These are phyloP conservation scores for Dovyalis caffra DNA, from an alignment of 345 rosid genomes.

Conservation along the genomic window DNA sequence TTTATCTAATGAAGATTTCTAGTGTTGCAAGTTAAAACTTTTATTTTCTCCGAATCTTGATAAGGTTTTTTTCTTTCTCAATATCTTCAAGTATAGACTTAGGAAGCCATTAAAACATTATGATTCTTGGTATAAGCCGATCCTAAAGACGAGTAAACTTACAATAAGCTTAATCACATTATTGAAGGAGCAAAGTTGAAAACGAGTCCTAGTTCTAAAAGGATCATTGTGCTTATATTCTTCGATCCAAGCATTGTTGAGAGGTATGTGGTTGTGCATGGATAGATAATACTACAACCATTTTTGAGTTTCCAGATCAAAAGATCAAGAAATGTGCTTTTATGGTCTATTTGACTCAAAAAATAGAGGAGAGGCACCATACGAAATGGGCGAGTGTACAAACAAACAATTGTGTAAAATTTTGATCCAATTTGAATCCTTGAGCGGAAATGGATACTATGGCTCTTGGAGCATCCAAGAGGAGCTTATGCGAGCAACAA, in stretches of 20 bases:
- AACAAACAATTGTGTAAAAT: constrained; percentile 47
- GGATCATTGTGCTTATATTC: constrained; percentile 55
- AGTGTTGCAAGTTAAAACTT: not conserved
- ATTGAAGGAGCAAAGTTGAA: constrained; percentile 56
- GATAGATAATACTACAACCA: constrained; percentile 65
- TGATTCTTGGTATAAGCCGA: constrained; percentile 70
- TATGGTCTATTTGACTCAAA: constrained; percentile 44
- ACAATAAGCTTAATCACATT: constrained; percentile 60
- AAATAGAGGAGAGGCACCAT: constrained; percentile 76
- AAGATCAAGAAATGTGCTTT: constrained; percentile 58
- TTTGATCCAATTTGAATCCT: constrained; percentile 56
- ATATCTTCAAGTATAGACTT: constrained; percentile 67
- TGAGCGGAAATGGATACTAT: constrained; percentile 43
- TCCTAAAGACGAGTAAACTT: constrained; percentile 66
- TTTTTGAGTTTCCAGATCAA: constrained; percentile 57
- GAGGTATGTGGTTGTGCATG: constrained; percentile 78
- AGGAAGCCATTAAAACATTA: constrained; percentile 82
- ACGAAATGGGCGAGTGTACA: constrained; percentile 77
- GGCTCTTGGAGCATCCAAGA: constrained; percentile 44
- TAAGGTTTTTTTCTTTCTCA: constrained; percentile 6
- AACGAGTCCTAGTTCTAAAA: constrained; percentile 47
- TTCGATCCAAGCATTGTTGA: constrained; percentile 53
- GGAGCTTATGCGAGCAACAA: constrained; percentile 83
- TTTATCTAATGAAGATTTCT: not conserved
- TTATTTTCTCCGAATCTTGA: not conserved